phyloP scores from a whole-genome alignment of 441 rosid genomes.

The Arabidopsis hybrid region DNA sequence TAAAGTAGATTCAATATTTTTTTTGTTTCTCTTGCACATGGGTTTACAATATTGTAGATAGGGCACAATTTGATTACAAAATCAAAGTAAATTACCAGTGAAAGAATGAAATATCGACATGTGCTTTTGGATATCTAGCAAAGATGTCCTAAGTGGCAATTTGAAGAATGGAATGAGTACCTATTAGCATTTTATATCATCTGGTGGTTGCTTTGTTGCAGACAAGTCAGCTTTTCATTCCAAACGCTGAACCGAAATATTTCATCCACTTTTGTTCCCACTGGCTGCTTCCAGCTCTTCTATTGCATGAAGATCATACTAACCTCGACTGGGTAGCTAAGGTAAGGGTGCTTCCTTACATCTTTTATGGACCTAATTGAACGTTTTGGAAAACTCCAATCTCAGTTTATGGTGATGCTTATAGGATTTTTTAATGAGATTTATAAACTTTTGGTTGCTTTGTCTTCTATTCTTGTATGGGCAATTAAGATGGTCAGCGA shows the following conservation, averaged over 20 bases:
- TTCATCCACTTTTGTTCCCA: constrained; percentile 87
- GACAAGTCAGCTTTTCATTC: constrained; percentile 76
- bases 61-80: constrained; percentile 10
- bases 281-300: constrained; percentile 96
- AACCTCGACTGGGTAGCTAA: constrained; percentile 81
- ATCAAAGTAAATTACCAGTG: constrained; percentile 18
- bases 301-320: constrained; percentile 67
- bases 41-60: constrained; percentile 18
- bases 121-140: constrained; percentile 24
- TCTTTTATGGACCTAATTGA: constrained; percentile 23
- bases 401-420: constrained; percentile 19
- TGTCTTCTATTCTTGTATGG: constrained; percentile 23
- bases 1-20: too few relatives aligned
- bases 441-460: constrained; percentile 14
- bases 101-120: constrained; percentile 25
- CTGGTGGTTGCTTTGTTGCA: constrained; percentile 47
- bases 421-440: neutral
- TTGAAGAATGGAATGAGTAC: constrained; percentile 27
- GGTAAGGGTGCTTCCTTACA: constrained; percentile 54
- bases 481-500: constrained; percentile 18
- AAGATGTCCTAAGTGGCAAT: constrained; percentile 24
- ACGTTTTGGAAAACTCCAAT: constrained; percentile 13
- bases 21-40: neutral
- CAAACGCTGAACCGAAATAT: constrained; percentile 72
- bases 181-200: constrained; percentile 27